Evolutionary conservation across 164 flowering plant species (phyloP), one percentile per base, ranked within the genome.

Genomic region (Hamamelis virginiana): DNA sequence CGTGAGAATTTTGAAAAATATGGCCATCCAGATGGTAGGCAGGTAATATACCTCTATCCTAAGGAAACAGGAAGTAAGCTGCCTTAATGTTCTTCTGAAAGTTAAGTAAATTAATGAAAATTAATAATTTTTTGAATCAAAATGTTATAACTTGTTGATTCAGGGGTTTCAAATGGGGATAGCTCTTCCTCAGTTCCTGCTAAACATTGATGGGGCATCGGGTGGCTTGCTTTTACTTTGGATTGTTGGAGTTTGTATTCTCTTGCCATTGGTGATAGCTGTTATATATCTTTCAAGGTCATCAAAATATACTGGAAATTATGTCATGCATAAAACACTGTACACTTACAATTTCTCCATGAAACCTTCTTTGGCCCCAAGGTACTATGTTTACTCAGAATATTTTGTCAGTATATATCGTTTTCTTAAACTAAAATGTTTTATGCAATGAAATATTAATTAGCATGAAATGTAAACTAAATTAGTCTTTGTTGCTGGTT

Each of bases 11-110:
- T 66, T 84, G 99, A 91, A 78, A 95, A 96, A 72, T 96, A 96
- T 87, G 98, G 99, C 68, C 98, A 93, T 78, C 99, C 99, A 56
- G 99, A 96, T 93, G 99, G 99, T 60, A 85, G 95, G 67, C 99
- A 96, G 93, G 99, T 93, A 80, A 68, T 58, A n/a, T 9, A 9
- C 15, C 5, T 16, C 11, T 67, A 11, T 65, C n/a, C 13, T 19
- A 25, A 55, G 26, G 11, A 26, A 28, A 52, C 14, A 8, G 58
- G 53, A 62, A 66, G 23, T 21, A 16, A 53, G 47, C 59, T 18
- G 13, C n/a, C 60, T 51, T 61, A 48, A 12, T 63, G 11, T 50
- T 28, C 14, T 28, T 21, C 3, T 23, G 18, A 50, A 25, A 19
- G n/a, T 53, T 41, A 43, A 22, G 19, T 19, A 10, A 33, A 44